Evolutionary conservation across 306 rosid species (phyloP), one percentile per base, ranked within the genome.

Genomic region (Quercus aquifolioides): DNA sequence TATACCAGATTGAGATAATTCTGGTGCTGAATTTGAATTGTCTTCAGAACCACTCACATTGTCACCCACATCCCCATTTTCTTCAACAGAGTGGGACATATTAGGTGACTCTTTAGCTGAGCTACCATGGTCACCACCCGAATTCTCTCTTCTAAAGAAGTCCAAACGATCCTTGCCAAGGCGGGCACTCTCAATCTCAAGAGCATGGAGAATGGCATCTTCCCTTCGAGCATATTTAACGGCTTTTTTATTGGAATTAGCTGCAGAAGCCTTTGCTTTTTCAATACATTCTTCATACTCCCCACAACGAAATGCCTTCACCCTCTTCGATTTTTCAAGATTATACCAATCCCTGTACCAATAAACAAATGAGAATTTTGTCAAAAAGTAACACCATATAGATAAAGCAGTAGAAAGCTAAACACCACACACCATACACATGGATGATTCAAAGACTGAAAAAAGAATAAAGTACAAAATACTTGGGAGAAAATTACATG

Each of bases 151-250:
- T 84, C 78, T 64, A 81, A 88, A 74, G 21, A 86, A 80, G 58
- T 79, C 85, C 79, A 85, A 67, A 9, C 79, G 85, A 76, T 81
- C 93, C 84, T 88, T 90, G 82, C 87, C 94, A 58, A 83, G 56
- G 73, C 83, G 89, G 83, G 92, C 79, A 73, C 86, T 88, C 86
- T 96, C 99, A 74, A 96, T 84, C 84, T 93, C 99, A 78, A 96
- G 99, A 74, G 98, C 99, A 78, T 96, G 99, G 51, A 96, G 88
- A 85, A 93, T 96, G 63, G 99, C 99, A 84, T 96, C 98, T 86
- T 96, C 99, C 82, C 98, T 90, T 49, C 98, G 94, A 80, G 98
- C 99, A 91, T 96, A 96, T 82, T 96, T 96, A 69, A 88, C 98
- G 10, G 88, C 95, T 80, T 90, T 96, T 88, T 89, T 96, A 87